Base-by-base conservation (phyloP, 441 rosid genomes). In the Iberis amara region DNA sequence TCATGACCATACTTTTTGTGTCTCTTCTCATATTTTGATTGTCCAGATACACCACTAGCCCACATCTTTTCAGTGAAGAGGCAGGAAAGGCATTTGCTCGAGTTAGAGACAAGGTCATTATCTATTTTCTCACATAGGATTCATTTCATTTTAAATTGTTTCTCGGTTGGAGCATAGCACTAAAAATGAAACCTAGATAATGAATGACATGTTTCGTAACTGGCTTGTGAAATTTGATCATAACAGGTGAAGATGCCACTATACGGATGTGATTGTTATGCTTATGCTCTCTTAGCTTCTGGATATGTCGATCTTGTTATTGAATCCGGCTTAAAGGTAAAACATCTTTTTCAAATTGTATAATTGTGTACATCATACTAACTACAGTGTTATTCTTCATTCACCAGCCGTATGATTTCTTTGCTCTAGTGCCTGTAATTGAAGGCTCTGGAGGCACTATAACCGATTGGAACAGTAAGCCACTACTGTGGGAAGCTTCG, bases 241-340 rank as follows among this genome's bases (percentile, higher is more conserved):
- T 46, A 57, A 40, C 74, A 89, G 98, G 97, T 92, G 39, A 92
- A 89, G 60, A 82, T 86, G 53, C 85, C 97, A 21, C 53, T 92
- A 63, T 92, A 89, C 61, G 97, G 98, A 33, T 89, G 98, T 61
- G 98, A 92, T 71, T 92, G 98, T 78, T 89, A 92, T 42, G 97
- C 97, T 47, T 92, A 82, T 69, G 97, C 98, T 36, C 96, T 92
- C 56, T 44, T 92, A 77, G 92, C 98, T 59, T 88, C 97, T 39
- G 96, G 98, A 47, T 75, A 53, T 60, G 98, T 92, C 52, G 98
- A 92, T 86, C 94, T 89, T 55, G 98, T 89, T 38, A 66, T 89
- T 9, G 97, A 92, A 66, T 89, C 96, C 8, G 94, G 94, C 61
- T 80, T 92, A 39, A 80, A 79, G 96, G 97, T 92, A 79, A 64